phyloP scores from a whole-genome alignment of 75 land plant genomes.

The Pinus taeda region DNA sequence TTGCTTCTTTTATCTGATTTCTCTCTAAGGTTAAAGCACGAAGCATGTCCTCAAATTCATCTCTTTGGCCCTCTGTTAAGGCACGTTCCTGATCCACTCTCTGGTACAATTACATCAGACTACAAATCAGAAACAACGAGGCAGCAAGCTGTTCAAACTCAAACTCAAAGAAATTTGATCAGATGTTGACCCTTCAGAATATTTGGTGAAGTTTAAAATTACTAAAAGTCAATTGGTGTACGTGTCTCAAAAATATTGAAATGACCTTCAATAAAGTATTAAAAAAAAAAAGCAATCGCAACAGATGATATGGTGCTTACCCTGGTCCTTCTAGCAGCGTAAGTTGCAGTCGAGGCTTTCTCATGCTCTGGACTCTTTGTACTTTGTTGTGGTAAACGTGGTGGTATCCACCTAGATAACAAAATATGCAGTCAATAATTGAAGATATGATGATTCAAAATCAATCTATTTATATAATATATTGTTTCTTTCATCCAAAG shows the following conservation, averaged over 20 bases:
- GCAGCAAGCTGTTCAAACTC: neutral
- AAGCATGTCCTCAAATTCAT: slow-evolving; percentile 61
- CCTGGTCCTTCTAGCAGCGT: slow-evolving; percentile 51
- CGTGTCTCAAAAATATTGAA: neutral
- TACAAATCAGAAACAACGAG: neutral
- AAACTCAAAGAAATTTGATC: neutral
- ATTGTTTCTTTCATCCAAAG: no score
- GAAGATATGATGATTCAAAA: neutral
- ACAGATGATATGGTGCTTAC: slow-evolving; percentile 18
- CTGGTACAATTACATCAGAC: slow-evolving; percentile 14
- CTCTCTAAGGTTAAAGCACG: slow-evolving; percentile 53
- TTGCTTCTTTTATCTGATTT: slow-evolving; percentile 51
- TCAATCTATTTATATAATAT: neutral
- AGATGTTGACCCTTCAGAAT: neutral
- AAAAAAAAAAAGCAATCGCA: neutral
- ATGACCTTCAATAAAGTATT: neutral
- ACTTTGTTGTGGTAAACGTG: slow-evolving; percentile 37
- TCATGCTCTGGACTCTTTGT: slow-evolving; percentile 47
- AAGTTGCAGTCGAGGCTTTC: slow-evolving; percentile 34
- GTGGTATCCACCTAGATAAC: slow-evolving; percentile 48
- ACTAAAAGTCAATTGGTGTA: neutral
- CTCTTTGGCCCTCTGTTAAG: slow-evolving; percentile 46
- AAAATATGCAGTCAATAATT: neutral
- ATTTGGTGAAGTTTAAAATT: neutral
- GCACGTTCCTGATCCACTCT: slow-evolving; percentile 44